Percentiles rank a stretch among this genome's conserved stretches.
phyloP scores from a whole-genome alignment of 805 yeast genomes.

The Maudiozyma turicensis region DNA sequence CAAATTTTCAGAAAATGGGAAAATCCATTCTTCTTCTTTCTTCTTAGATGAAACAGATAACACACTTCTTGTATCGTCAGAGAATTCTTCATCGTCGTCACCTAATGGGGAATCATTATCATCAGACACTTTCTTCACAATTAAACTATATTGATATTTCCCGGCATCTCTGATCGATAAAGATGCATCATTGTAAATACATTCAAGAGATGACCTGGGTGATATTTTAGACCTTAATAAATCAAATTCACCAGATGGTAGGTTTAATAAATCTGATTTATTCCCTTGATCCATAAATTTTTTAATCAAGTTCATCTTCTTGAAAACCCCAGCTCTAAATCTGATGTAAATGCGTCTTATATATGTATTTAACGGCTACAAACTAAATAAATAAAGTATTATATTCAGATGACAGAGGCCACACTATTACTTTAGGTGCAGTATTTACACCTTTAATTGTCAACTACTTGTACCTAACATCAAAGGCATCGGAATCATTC shows the following conservation, averaged over 20 bases:
- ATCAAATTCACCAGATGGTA: conserved; percentile 74
- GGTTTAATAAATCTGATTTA: conserved; percentile 50
- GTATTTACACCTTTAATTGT: no score
- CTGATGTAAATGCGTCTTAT: no score
- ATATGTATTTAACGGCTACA: no score
- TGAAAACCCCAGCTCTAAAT: no score
- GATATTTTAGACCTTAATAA: conserved; percentile 65
- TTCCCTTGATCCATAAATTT: conserved; percentile 49
- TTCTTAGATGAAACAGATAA: conserved; percentile 26
- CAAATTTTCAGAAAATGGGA: conserved; percentile 53
- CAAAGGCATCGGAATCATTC: no score
- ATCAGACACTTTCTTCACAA: conserved; percentile 60
- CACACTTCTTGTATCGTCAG: conserved; percentile 29
- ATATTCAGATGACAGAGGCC: no score
- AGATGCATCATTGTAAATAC: conserved; percentile 71
- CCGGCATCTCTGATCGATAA: conserved; percentile 61
- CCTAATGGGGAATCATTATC: conserved; percentile 46
- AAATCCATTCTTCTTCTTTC: conserved; percentile 58
- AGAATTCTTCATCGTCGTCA: conserved; percentile 40
- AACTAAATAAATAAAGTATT: no score
- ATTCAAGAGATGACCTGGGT: conserved; percentile 81
- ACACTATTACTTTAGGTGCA: no score
- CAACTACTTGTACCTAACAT: no score
- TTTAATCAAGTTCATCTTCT: conserved; percentile 59
- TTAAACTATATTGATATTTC: conserved; percentile 59